Conservation (phyloP, 768 basidiomycete genomes). For the Tulasnella sp. region DNA sequence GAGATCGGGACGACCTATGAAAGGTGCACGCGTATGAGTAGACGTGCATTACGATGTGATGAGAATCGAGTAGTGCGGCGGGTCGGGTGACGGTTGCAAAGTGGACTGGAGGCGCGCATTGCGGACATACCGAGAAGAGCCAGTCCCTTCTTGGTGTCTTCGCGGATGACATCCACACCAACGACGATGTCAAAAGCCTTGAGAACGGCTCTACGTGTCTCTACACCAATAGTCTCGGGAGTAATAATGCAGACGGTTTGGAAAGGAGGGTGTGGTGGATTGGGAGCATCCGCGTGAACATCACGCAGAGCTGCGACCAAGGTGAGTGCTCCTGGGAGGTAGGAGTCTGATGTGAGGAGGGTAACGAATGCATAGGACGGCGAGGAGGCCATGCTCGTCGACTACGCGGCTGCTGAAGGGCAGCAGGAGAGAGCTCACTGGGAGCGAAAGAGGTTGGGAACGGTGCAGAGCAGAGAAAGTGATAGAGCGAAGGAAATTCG, state of each 20-base stretch:
- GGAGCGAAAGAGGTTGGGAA: neutral
- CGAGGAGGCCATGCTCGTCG: constrained; percentile 9
- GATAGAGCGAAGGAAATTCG: neutral
- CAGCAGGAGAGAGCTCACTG: neutral
- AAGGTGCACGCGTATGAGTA: neutral
- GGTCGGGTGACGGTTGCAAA: neutral
- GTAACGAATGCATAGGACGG: constrained; percentile 62
- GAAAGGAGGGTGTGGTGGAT: constrained; percentile 42
- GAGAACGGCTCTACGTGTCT: constrained; percentile 65
- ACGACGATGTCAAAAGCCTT: constrained; percentile 74
- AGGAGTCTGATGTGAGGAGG: constrained; percentile 81
- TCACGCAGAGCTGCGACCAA: constrained; percentile 77
- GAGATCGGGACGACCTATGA: constrained; percentile 87
- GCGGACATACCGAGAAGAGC: constrained; percentile 64
- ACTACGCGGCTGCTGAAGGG: neutral
- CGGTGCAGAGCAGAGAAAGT: neutral
- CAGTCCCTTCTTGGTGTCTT: constrained; percentile 53
- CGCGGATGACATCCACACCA: constrained; percentile 81
- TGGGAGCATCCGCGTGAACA: constrained; percentile 50
- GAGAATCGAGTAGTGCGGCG: neutral
- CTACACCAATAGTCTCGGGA: constrained; percentile 82
- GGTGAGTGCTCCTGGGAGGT: constrained; percentile 86
- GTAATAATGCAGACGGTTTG: constrained; percentile 85
- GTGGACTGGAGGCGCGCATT: neutral
- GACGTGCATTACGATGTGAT: neutral